Evolutionary conservation across 306 rosid genomes (phyloP).

Genomic region (Quercus agrifolia): DNA sequence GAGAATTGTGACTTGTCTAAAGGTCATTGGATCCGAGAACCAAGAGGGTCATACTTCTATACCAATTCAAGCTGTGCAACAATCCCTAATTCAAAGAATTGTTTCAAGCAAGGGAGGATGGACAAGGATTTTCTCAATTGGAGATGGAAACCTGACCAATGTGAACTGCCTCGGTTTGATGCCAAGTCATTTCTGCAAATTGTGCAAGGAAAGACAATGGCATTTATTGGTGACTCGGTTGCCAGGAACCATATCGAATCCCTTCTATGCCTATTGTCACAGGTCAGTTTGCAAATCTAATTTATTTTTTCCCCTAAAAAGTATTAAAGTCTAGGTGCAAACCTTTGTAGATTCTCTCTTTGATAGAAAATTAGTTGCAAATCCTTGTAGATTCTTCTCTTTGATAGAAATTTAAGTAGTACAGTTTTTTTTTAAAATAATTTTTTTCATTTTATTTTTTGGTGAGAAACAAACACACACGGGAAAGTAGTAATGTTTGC

Average conservation of each 20-base stretch:
- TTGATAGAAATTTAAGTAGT: no score
- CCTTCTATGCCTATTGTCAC: conserved; percentile 74
- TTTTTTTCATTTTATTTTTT: no score
- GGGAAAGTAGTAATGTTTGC: no score
- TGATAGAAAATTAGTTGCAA: not conserved
- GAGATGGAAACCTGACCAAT: conserved; percentile 81
- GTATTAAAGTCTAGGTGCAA: not conserved
- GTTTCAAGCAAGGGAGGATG: conserved; percentile 71
- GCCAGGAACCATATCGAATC: conserved; percentile 86
- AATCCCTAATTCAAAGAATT: conserved; percentile 78
- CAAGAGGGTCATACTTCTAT: conserved; percentile 37
- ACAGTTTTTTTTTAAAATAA: no score
- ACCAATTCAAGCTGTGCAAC: conserved; percentile 67
- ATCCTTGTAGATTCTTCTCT: no score
- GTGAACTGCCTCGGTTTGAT: conserved; percentile 63
- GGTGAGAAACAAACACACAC: no score
- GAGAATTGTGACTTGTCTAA: conserved; percentile 57
- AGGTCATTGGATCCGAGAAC: conserved; percentile 62
- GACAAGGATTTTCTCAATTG: conserved; percentile 70
- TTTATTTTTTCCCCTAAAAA: not conserved
- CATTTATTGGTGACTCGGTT: conserved; percentile 86
- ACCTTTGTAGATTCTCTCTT: no score
- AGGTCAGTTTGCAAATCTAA: conserved; percentile 41
- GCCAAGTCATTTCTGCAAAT: conserved; percentile 47
- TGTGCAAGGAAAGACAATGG: conserved; percentile 69